These are phyloP conservation scores for Sisymbrium irio DNA, from an alignment of 345 rosid genomes.

Conservation along the genomic window DNA sequence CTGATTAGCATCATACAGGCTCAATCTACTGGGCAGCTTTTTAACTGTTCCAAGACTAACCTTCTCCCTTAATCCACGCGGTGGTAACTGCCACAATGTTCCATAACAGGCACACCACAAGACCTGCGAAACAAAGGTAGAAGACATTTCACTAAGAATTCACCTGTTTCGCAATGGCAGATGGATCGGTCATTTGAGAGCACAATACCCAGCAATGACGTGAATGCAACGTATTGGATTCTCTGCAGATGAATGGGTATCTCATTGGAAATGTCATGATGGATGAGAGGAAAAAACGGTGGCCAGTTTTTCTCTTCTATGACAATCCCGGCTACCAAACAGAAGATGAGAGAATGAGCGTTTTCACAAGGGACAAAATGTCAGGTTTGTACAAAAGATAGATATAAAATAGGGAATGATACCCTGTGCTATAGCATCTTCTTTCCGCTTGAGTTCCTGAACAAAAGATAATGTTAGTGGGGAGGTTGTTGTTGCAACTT, in stretches of 20 bases:
- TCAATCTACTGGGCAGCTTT: conserved; percentile 6
- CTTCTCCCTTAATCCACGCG: conserved; percentile 95
- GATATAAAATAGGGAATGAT: conserved; percentile 14
- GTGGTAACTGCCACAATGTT: conserved; percentile 80
- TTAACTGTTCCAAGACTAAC: conserved; percentile 37
- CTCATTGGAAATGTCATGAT: conserved; percentile 86
- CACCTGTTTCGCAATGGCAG: conserved; percentile 13
- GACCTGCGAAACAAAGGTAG: conserved; percentile 50
- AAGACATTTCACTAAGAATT: background rate
- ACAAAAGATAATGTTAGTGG: conserved; percentile 1
- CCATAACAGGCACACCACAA: conserved; percentile 75
- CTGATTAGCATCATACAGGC: conserved; percentile 2
- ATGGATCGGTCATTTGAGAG: background rate
- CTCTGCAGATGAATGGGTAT: conserved; percentile 93
- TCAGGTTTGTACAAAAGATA: background rate
- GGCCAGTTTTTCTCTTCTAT: conserved; percentile 98
- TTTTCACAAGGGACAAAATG: background rate
- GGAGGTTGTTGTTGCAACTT: background rate
- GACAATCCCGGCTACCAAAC: conserved; percentile 79
- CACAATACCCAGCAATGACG: conserved; percentile 69
- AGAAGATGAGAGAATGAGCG: conserved; percentile 23
- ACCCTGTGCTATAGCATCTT: conserved; percentile 81
- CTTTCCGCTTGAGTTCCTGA: conserved; percentile 84
- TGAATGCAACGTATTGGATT: conserved; percentile 86
- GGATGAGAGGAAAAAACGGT: conserved; percentile 82